Evolutionary conservation across 495 filamentous ascomycete genomes (phyloP).

Genomic region (Daldinia decipiens): DNA sequence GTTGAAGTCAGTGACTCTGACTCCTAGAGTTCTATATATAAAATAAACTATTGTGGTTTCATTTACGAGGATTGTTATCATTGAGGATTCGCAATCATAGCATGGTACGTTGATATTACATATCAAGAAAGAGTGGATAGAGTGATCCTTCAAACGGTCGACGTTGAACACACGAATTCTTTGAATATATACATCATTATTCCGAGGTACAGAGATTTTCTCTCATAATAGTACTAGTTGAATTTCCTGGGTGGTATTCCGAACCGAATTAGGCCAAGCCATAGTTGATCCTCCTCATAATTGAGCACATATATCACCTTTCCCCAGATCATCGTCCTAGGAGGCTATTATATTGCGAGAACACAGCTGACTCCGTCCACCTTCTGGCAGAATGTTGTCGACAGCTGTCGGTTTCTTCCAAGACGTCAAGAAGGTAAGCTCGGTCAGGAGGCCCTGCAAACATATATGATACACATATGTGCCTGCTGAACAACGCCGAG

Average conservation of each 20-base stretch:
- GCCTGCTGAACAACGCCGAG: slow-evolving; percentile 15
- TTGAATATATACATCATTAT: too few species aligned
- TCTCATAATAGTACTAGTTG: too few species aligned
- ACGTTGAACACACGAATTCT: too few species aligned
- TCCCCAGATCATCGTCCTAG: slow-evolving; percentile 8
- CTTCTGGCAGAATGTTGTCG: neutral
- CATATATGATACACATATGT: slow-evolving; percentile 23
- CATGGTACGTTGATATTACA: too few species aligned
- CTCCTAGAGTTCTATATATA: too few species aligned
- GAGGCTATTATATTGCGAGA: slow-evolving; percentile 4
- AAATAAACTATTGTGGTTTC: neutral
- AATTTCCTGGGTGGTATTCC: neutral
- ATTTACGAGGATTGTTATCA: neutral
- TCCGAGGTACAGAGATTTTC: neutral
- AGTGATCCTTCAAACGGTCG: too few species aligned
- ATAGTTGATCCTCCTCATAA: too few species aligned
- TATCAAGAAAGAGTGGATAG: too few species aligned
- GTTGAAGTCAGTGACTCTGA: too few species aligned
- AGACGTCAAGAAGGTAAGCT: slow-evolving; percentile 10
- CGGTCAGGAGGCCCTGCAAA: slow-evolving; percentile 2
- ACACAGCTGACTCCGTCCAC: slow-evolving; percentile 17
- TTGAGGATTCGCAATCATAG: too few species aligned
- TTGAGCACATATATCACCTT: neutral
- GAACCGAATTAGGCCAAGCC: neutral
- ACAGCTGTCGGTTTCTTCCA: slow-evolving; percentile 19